A percentile compares a stretch with the other conserved stretches of the same genome.
These are phyloP conservation scores for Beauveria pseudobassiana DNA, from an alignment of 2,329 filamentous ascomycete species.

Conservation along the genomic window DNA sequence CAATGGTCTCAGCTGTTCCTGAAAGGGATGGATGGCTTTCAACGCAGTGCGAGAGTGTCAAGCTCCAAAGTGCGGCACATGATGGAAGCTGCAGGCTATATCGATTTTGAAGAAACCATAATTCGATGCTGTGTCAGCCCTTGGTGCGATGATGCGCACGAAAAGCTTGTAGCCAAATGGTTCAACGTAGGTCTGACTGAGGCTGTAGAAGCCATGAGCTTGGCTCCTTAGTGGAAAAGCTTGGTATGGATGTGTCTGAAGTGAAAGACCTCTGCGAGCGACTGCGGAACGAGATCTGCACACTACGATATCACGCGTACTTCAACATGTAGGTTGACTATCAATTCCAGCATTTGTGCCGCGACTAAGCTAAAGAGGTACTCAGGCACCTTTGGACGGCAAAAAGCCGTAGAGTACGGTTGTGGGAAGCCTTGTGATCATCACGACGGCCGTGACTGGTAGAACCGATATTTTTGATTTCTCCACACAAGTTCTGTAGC, in stretches of 20 bases:
- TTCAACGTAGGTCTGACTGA: slow-evolving; percentile 73
- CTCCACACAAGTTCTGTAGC: too few species aligned
- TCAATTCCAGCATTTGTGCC: too few species aligned
- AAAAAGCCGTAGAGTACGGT: too few species aligned
- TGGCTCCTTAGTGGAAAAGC: slow-evolving; percentile 56
- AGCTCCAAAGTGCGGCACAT: slow-evolving; percentile 43
- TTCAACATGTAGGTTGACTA: slow-evolving; percentile 61
- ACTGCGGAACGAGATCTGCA: slow-evolving; percentile 31
- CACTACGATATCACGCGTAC: slow-evolving; percentile 61
- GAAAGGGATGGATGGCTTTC: slow-evolving; percentile 57
- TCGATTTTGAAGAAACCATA: slow-evolving; percentile 65
- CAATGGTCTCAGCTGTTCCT: slow-evolving; percentile 65
- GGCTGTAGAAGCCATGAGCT: slow-evolving; percentile 63
- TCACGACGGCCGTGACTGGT: too few species aligned
- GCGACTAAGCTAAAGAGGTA: too few species aligned
- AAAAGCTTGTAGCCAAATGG: slow-evolving; percentile 68
- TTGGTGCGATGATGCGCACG: slow-evolving; percentile 58
- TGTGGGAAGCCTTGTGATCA: too few species aligned
- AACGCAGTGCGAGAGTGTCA: slow-evolving; percentile 57
- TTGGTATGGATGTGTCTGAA: slow-evolving; percentile 46
- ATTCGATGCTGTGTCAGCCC: slow-evolving; percentile 66
- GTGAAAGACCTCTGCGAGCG: slow-evolving; percentile 60
- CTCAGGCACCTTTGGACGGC: too few species aligned
- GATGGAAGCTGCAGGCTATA: slow-evolving; percentile 66
- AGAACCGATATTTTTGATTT: too few species aligned